Conservation (phyloP, 768 basidiomycete genomes). For the Suillus weaverae region DNA sequence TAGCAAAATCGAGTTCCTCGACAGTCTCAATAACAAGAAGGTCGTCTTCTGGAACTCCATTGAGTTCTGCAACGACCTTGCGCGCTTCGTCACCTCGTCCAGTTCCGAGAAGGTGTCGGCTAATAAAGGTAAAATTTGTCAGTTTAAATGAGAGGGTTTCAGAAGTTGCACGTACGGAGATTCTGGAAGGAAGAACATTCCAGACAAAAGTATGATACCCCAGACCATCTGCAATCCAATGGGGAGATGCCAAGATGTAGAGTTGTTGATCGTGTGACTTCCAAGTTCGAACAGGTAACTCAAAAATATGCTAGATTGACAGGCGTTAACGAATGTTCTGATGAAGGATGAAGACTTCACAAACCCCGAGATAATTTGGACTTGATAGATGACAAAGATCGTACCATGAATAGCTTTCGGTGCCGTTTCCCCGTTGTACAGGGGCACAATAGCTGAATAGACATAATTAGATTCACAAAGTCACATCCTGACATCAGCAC, state of each 20-base stretch:
- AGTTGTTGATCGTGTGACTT: conserved; percentile 51
- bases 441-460: conserved; percentile 51
- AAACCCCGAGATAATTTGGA: conserved; percentile 74
- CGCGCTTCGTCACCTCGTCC: conserved; percentile 55
- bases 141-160: background rate
- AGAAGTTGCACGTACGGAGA: conserved; percentile 54
- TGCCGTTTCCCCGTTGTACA: conserved; percentile 79
- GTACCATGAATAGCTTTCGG: conserved; percentile 75
- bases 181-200: conserved; percentile 76
- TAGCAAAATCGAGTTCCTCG: conserved; percentile 64
- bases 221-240: conserved; percentile 74
- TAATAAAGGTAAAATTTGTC: conserved; percentile 20
- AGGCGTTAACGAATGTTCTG: background rate
- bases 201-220: conserved; percentile 65
- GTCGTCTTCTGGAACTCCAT: conserved; percentile 60
- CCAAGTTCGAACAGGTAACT: conserved; percentile 72
- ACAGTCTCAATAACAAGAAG: conserved; percentile 57
- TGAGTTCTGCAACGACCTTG: conserved; percentile 62
- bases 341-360: conserved; percentile 11
- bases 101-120: conserved; percentile 69
- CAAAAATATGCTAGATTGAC: conserved; percentile 56
- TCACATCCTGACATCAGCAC: conserved; percentile 9
- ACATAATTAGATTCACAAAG: background rate
- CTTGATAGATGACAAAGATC: conserved; percentile 71
- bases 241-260: conserved; percentile 73